phyloP scores from a whole-genome alignment of 306 rosid species.

The Phaseolus lunatus region DNA sequence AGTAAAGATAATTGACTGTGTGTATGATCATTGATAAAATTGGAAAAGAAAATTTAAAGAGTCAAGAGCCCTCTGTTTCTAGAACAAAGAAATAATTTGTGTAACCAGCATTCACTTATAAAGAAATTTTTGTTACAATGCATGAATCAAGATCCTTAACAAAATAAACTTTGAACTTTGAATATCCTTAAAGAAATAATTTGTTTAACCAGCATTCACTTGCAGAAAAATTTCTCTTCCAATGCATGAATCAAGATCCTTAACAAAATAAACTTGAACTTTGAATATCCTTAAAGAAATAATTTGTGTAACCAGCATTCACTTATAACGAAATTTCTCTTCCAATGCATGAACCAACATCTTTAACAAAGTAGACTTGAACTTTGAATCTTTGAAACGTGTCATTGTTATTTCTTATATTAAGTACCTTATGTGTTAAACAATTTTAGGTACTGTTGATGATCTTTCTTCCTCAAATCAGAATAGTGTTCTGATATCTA shows the following conservation, averaged over 20 bases:
- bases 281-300: too few relatives aligned
- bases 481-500: slow-evolving; percentile 66
- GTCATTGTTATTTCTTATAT: slow-evolving; percentile 11
- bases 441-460: slow-evolving; percentile 63
- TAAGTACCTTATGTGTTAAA: slow-evolving; percentile 29
- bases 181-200: background rate
- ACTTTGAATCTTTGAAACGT: slow-evolving; percentile 25
- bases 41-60: slow-evolving; percentile 16
- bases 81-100: slow-evolving; percentile 8
- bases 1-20: slow-evolving; percentile 5
- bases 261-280: too few relatives aligned
- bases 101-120: background rate
- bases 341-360: slow-evolving; percentile 2
- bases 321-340: background rate
- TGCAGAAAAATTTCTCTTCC: too few relatives aligned
- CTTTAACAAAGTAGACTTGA: background rate
- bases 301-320: background rate
- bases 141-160: background rate
- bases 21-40: slow-evolving; percentile 16
- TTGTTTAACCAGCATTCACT: too few relatives aligned
- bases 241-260: too few relatives aligned
- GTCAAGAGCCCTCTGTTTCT: slow-evolving; percentile 21
- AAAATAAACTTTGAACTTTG: slow-evolving; percentile 12
- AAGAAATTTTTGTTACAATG: background rate
- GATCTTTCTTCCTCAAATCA: slow-evolving; percentile 69